Evolutionary conservation across 2,329 filamentous ascomycete genomes (phyloP).

Genomic region (Lasiodiplodia sp.): DNA sequence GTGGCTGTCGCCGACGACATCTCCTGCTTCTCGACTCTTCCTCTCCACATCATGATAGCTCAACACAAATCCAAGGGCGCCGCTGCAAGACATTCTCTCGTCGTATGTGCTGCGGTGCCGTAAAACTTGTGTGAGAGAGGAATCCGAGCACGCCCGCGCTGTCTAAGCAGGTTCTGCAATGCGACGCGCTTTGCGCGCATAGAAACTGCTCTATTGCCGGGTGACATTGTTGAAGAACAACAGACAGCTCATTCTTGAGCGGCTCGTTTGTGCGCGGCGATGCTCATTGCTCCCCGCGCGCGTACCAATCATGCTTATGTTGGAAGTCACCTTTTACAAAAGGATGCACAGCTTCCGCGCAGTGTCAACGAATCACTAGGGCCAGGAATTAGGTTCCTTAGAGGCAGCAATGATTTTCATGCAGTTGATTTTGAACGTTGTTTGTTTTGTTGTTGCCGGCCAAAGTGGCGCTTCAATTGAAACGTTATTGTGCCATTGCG

Average conservation of each 20-base stretch:
- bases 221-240: neutral
- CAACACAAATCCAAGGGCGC: conserved; percentile 18
- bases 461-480: neutral
- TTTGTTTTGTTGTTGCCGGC: neutral
- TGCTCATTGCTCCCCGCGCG: neutral
- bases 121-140: conserved; percentile 24
- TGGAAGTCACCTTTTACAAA: neutral
- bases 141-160: neutral
- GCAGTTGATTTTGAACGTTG: neutral
- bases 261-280: neutral
- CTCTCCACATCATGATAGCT: neutral
- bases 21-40: neutral
- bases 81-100: neutral
- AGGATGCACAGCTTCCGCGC: neutral
- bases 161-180: conserved; percentile 19
- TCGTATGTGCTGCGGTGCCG: neutral
- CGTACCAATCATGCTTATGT: neutral
- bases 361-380: too few relatives aligned
- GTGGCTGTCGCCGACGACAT: conserved; percentile 13
- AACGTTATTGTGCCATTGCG: neutral
- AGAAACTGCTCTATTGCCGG: conserved; percentile 17
- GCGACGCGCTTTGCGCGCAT: neutral
- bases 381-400: neutral
- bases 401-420: neutral
- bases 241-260: neutral